Evolutionary conservation across 2,329 filamentous ascomycete species (phyloP), one percentile per base, ranked within the genome.

Genomic region (Akanthomyces lecanii): DNA sequence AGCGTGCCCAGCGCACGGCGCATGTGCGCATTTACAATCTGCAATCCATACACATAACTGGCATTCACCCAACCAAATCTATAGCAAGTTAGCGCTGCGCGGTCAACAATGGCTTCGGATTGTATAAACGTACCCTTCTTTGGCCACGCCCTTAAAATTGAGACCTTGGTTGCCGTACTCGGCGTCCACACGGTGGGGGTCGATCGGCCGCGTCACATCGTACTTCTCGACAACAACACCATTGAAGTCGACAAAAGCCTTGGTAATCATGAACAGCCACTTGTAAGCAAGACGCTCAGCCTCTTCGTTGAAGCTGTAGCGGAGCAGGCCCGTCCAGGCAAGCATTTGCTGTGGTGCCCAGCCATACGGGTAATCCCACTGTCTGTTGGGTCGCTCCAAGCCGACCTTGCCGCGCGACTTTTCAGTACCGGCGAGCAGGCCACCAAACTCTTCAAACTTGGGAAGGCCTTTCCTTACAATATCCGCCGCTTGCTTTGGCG

Each of bases 41-140:
- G 89, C 65, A 98, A 82, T 47, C 94, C 95, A 72, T 96, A 96
- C 63, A 98, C 90, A 74, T 96, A 99, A 74, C 93, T 97, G 71
- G 95, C 94, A 73, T 99, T 99, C 71, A 98, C 95, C 95, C 95
- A 99, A 59, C 94, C 95, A 73, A 99, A 99, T 63, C 94, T 97
- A 71, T 56, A 45, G 51, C 23, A n/a, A 18, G 25, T 60, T 59
- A 63, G 52, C 25, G 7, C 44, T 18, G 28, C 25, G 23, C 23
- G 4, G 0, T 48, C 21, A 18, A 53, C 53, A 47, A 10, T 14
- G 30, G 42, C 23, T 8, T 3, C 4, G 14, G 7, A 11, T 23
- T 30, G 60, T 18, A 44, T 52, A 48, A 48, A 86, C 90, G 84
- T 80, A 97, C 92, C 94, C 94, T 86, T 98, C 94, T 69, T 91